A percentile compares a stretch with the other conserved stretches of the same genome.
These are phyloP conservation scores for Platanthera zijinensis DNA, from an alignment of 106 monocot species.

Conservation along the genomic window DNA sequence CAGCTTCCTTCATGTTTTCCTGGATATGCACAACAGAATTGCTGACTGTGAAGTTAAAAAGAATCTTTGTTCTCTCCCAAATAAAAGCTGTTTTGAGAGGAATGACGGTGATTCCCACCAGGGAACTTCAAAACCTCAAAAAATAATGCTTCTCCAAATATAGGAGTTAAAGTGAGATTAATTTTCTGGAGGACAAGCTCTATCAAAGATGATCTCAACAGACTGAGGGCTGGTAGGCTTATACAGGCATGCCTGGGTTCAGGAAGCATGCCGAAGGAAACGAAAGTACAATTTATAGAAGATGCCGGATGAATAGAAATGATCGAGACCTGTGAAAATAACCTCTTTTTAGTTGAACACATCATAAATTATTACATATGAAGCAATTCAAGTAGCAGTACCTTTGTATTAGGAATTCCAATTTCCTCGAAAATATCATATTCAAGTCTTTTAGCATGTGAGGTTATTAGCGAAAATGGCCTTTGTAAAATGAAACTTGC, in stretches of 20 bases:
- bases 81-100: constrained; percentile 48
- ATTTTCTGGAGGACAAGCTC: constrained; percentile 45
- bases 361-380: constrained; percentile 35
- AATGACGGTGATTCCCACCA: constrained; percentile 67
- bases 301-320: constrained; percentile 39
- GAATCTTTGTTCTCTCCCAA: constrained; percentile 47
- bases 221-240: constrained; percentile 44
- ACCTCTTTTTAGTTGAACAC: not conserved
- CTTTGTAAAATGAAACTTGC: constrained; percentile 45
- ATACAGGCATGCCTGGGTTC: constrained; percentile 31
- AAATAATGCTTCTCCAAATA: constrained; percentile 53
- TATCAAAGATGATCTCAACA: constrained; percentile 62
- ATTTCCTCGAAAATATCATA: constrained; percentile 72
- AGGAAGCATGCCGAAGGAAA: constrained; percentile 55
- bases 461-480: constrained; percentile 28
- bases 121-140: constrained; percentile 69
- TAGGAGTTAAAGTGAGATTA: constrained; percentile 52
- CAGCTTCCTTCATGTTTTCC: constrained; percentile 44
- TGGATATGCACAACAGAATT: constrained; percentile 39
- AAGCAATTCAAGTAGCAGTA: constrained; percentile 11
- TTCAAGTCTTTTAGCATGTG: constrained; percentile 28
- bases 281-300: constrained; percentile 38
- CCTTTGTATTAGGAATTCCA: constrained; percentile 58
- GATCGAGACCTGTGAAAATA: constrained; percentile 47
- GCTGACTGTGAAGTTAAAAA: constrained; percentile 61